Evolutionary conservation across 129 eudicot species (phyloP).

Genomic region (Flaveria bidentis): DNA sequence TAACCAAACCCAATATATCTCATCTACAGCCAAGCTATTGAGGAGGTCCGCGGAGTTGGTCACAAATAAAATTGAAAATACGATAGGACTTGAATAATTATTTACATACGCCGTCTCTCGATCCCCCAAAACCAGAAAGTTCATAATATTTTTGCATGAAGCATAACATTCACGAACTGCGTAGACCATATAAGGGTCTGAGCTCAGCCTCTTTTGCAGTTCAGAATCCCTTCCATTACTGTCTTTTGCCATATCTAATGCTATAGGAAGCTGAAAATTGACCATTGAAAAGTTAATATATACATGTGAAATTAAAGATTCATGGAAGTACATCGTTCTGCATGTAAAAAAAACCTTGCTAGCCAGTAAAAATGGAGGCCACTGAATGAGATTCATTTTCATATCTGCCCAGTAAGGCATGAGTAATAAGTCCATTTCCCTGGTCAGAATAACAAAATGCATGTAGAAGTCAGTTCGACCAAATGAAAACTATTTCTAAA

Average conservation of each 20-base stretch:
- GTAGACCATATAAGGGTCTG: conserved; percentile 71
- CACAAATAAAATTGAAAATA: conserved; percentile 2
- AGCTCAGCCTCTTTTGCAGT: conserved; percentile 70
- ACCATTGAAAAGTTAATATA: conserved; percentile 23
- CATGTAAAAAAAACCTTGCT: conserved; percentile 64
- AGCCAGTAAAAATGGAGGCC: conserved; percentile 97
- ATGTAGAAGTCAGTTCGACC: conserved; percentile 6
- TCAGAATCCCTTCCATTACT: conserved; percentile 82
- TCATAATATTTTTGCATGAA: conserved; percentile 75
- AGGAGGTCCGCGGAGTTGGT: no score
- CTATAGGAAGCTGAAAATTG: conserved; percentile 81
- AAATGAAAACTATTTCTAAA: neutral
- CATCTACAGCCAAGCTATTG: no score
- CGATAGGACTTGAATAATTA: conserved; percentile 5
- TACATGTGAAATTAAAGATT: neutral
- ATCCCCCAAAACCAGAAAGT: conserved; percentile 62
- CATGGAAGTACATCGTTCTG: conserved; percentile 11
- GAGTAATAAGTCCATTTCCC: conserved; percentile 77
- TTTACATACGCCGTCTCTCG: conserved; percentile 74
- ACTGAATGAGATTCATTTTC: conserved; percentile 70
- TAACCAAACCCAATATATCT: no score
- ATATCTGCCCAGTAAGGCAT: conserved; percentile 86
- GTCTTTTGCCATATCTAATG: conserved; percentile 98
- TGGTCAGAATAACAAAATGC: conserved; percentile 30
- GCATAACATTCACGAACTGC: conserved; percentile 91